Conservation (phyloP, 1,284 basidiomycete genomes). For the Trametes hirsuta region DNA sequence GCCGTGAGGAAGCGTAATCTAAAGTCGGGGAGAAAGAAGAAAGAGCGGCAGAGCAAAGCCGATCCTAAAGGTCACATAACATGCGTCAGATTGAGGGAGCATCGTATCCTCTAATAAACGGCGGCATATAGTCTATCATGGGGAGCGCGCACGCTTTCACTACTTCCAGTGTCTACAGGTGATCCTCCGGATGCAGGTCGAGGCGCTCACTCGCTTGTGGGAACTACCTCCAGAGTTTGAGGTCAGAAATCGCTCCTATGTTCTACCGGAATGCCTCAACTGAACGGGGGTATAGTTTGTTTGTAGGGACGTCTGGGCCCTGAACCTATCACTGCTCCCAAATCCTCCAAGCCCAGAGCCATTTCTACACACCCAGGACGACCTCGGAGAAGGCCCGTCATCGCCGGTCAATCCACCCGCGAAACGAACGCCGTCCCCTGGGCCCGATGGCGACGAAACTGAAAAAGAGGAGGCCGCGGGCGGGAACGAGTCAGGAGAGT, state of each 20-base stretch:
- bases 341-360: constrained; percentile 66
- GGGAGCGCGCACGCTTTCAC: constrained; percentile 71
- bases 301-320: constrained; percentile 82
- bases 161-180: constrained; percentile 85
- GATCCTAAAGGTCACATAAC: constrained; percentile 54
- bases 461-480: constrained; percentile 35
- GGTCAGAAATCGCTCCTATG: constrained; percentile 42
- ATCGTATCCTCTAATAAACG: background rate
- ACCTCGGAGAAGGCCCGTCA: constrained; percentile 11
- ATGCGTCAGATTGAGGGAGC: background rate
- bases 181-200: constrained; percentile 75
- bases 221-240: constrained; percentile 78
- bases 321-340: constrained; percentile 70
- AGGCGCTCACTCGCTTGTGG: constrained; percentile 68
- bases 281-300: constrained; percentile 50
- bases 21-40: constrained; percentile 56
- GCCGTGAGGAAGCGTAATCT: constrained; percentile 62
- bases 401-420: constrained; percentile 8
- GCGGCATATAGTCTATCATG: constrained; percentile 70
- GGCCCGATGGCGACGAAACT: background rate
- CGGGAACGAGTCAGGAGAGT: constrained; percentile 12
- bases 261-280: no score
- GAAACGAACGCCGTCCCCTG: background rate
- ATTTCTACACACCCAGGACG: constrained; percentile 47
- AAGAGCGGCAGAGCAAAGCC: constrained; percentile 49